Conservation (phyloP, 352 stramenopile species). For the Globisporangium camurandrum region DNA sequence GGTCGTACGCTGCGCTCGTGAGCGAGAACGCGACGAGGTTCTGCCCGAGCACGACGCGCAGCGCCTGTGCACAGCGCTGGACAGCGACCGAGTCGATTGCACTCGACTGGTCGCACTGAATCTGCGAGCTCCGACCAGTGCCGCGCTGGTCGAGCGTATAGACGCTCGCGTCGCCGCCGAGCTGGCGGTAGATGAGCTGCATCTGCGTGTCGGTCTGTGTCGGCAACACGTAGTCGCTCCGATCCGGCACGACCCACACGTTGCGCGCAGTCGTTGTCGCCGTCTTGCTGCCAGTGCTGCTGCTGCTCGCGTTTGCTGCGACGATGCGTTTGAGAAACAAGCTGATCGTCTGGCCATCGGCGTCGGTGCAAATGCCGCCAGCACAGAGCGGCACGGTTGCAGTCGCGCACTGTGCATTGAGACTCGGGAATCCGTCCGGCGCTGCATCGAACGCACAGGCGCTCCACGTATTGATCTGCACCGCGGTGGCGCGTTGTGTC, state of each 20-base stretch:
- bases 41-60: slow-evolving; percentile 14
- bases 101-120: slow-evolving; percentile 20
- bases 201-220: slow-evolving; percentile 34
- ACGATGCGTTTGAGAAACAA: slow-evolving; percentile 50
- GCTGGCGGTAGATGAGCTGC: slow-evolving; percentile 33
- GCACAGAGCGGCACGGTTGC: slow-evolving; percentile 41
- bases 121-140: slow-evolving; percentile 33
- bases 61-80: slow-evolving; percentile 11
- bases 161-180: slow-evolving; percentile 30
- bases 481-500: not conserved
- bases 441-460: slow-evolving; percentile 22
- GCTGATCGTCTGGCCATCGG: slow-evolving; percentile 31
- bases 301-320: slow-evolving; percentile 11
- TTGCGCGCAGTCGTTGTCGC: slow-evolving; percentile 8
- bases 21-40: slow-evolving; percentile 54
- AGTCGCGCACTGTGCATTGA: slow-evolving; percentile 28
- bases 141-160: slow-evolving; percentile 55
- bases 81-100: not conserved
- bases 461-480: slow-evolving; percentile 23
- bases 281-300: no score
- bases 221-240: slow-evolving; percentile 11
- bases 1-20: slow-evolving; percentile 49
- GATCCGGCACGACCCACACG: slow-evolving; percentile 38
- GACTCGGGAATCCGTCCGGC: slow-evolving; percentile 15
- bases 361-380: slow-evolving; percentile 29